Conservation (phyloP, 2,329 filamentous ascomycete genomes). For the Dactylellina parvicollis region DNA sequence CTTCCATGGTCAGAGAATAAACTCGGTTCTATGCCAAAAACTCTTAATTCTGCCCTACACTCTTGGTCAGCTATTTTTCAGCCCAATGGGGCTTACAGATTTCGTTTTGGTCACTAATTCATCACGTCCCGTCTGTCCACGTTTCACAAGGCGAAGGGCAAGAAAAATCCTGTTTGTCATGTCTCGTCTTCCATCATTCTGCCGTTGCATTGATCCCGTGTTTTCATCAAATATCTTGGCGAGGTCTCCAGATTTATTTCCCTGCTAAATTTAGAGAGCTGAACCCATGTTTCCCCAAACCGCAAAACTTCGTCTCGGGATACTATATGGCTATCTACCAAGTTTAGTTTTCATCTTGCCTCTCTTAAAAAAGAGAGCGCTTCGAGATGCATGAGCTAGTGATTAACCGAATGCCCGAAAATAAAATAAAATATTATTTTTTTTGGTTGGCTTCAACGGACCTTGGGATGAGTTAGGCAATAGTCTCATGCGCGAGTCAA, state of each 20-base stretch:
- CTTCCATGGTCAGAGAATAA: conserved; percentile 29
- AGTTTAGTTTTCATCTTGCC: conserved; percentile 9
- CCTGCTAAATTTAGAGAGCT: conserved; percentile 52
- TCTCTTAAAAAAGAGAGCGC: conserved; percentile 27
- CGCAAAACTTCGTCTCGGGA: conserved; percentile 26
- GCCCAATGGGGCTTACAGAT: conserved; percentile 42
- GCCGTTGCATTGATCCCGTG: conserved; percentile 32
- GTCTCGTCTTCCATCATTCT: conserved; percentile 13
- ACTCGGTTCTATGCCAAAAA: conserved; percentile 36
- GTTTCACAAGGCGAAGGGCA: conserved; percentile 42
- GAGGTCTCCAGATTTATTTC: neutral
- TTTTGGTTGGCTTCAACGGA: conserved; percentile 1
- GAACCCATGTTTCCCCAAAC: conserved; percentile 24
- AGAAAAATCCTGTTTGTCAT: conserved; percentile 44
- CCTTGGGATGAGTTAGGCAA: conserved; percentile 26
- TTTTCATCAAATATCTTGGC: conserved; percentile 44
- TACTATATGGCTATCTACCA: neutral
- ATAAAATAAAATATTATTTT: too few species aligned
- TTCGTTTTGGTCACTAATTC: conserved; percentile 24
- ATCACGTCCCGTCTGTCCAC: conserved; percentile 12
- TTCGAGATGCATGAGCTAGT: conserved; percentile 48
- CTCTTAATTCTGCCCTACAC: conserved; percentile 49
- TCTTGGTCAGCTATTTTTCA: conserved; percentile 7
- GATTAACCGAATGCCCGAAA: conserved; percentile 42
- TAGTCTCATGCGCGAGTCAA: conserved; percentile 28